These are phyloP conservation scores for Austroboletus novae-zelandiae DNA, from an alignment of 1,284 basidiomycete species.

Conservation along the genomic window DNA sequence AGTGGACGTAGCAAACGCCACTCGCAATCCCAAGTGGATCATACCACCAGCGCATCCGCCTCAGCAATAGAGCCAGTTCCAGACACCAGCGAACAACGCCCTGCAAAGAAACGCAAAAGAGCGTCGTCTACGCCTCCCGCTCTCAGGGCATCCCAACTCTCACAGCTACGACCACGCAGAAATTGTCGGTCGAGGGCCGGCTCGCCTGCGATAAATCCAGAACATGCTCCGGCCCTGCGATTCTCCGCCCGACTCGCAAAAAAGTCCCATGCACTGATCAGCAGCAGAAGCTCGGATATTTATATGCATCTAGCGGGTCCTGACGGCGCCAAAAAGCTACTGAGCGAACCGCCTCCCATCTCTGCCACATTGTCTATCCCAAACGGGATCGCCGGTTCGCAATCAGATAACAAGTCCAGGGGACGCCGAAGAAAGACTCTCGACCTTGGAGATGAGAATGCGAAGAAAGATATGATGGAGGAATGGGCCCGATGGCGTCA, in stretches of 20 bases:
- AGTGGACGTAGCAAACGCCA: constrained; percentile 19
- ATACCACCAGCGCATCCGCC: constrained; percentile 1
- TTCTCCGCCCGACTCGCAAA: constrained; percentile 19
- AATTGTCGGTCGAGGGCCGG: constrained; percentile 19
- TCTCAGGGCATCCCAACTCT: constrained; percentile 8
- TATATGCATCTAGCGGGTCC: constrained; percentile 28
- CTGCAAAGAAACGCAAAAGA: constrained; percentile 23
- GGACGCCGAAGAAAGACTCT: constrained; percentile 15
- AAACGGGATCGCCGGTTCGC: constrained; percentile 1
- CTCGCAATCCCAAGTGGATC: constrained; percentile 2
- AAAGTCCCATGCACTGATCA: constrained; percentile 18
- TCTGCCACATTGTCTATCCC: constrained; percentile 6
- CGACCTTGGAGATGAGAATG: constrained; percentile 20
- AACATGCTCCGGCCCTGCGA: constrained; percentile 11
- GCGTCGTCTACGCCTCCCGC: constrained; percentile 20
- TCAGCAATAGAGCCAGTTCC: not conserved
- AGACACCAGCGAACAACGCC: constrained; percentile 4
- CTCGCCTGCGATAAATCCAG: constrained; percentile 13
- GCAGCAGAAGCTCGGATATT: constrained; percentile 22
- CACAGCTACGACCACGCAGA: constrained; percentile 8
- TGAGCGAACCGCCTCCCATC: constrained; percentile 6
- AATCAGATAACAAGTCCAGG: constrained; percentile 8
- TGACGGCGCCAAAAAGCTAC: constrained; percentile 5
- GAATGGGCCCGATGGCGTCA: constrained; percentile 31
- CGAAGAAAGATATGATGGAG: constrained; percentile 25